Conservation (phyloP, 352 stramenopile genomes). For the Pythium rishiriense region DNA sequence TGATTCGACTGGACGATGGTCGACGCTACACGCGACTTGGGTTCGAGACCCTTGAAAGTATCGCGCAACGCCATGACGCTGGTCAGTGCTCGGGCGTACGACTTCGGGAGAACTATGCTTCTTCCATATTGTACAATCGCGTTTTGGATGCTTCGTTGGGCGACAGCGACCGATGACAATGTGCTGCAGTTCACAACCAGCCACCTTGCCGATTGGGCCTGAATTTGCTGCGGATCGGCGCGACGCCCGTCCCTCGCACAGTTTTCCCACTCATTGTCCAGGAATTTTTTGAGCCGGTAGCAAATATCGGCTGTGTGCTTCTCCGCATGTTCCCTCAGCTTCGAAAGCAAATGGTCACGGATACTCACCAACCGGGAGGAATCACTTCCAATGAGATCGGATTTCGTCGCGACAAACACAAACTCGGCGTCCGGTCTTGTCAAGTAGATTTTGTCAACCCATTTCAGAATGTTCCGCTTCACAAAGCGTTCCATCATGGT, state of each 20-base stretch:
- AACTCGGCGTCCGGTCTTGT: neutral
- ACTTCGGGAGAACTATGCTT: neutral
- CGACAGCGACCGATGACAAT: neutral
- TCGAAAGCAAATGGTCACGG: neutral
- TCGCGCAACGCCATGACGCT: neutral
- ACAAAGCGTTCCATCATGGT: constrained; percentile 7
- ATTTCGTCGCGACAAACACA: constrained; percentile 13
- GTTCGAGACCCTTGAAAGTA: neutral
- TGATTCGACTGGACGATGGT: neutral
- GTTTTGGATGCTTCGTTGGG: neutral
- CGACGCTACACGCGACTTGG: neutral
- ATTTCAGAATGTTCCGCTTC: neutral
- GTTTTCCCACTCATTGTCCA: neutral
- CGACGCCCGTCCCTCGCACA: neutral
- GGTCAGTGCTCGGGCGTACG: constrained; percentile 3
- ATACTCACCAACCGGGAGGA: neutral
- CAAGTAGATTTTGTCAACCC: constrained; percentile 5
- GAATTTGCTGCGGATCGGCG: neutral
- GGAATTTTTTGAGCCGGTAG: neutral
- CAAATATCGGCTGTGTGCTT: neutral
- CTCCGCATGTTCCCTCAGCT: neutral
- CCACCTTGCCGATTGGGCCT: neutral
- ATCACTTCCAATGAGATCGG: neutral
- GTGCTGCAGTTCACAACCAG: constrained; percentile 3
- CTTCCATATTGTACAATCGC: neutral